phyloP scores from a whole-genome alignment of 2,329 filamentous ascomycete genomes.

The Botrytis pseudocinerea region DNA sequence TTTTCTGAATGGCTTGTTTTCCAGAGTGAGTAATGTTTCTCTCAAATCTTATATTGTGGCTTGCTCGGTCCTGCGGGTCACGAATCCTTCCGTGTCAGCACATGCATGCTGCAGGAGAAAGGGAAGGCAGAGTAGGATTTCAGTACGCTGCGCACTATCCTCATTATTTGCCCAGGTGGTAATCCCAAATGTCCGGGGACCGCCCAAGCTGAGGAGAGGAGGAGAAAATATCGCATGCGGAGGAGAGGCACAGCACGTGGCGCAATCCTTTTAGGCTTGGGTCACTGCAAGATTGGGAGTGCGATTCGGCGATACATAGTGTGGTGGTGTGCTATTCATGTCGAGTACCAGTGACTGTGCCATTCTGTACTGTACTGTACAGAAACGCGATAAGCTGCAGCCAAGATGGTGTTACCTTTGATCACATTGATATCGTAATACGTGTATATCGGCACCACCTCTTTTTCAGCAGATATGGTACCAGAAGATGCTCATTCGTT shows the following conservation, averaged over 20 bases:
- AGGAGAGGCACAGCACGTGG: constrained; percentile 24
- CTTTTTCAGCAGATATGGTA: background rate
- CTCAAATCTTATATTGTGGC: constrained; percentile 25
- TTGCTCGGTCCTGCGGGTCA: constrained; percentile 26
- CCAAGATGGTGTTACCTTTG: constrained; percentile 23
- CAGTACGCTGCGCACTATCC: constrained; percentile 4
- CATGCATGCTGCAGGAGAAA: constrained; percentile 25
- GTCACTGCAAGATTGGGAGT: background rate
- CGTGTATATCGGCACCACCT: constrained; percentile 14
- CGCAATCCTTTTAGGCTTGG: background rate
- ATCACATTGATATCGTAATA: constrained; percentile 23
- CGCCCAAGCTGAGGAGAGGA: constrained; percentile 17
- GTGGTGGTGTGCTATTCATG: constrained; percentile 6
- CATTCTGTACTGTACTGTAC: background rate
- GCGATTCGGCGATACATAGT: constrained; percentile 16
- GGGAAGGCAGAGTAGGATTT: constrained; percentile 14
- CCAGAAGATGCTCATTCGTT: constrained; percentile 12
- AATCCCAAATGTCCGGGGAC: background rate
- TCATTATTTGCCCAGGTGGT: background rate
- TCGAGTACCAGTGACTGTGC: constrained; percentile 20
- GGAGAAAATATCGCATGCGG: constrained; percentile 17
- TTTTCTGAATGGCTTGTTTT: background rate
- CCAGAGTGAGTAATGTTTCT: constrained; percentile 18
- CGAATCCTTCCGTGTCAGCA: constrained; percentile 25
- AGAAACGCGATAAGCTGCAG: constrained; percentile 18